These are phyloP conservation scores for Neonectria punicea DNA, from an alignment of 2,329 filamentous ascomycete genomes.

Conservation along the genomic window DNA sequence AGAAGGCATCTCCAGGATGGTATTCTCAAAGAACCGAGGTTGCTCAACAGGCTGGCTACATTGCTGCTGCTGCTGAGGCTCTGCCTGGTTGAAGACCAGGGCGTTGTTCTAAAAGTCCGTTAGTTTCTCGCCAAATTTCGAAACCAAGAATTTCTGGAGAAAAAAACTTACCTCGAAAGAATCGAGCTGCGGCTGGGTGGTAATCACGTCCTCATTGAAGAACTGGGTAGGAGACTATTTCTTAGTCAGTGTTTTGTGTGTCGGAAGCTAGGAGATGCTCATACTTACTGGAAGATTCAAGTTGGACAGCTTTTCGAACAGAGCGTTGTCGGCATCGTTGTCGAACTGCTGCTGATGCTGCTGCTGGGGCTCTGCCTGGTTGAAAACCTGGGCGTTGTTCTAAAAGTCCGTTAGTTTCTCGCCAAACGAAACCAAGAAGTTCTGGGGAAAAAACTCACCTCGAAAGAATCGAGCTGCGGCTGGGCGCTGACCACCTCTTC, in stretches of 20 bases:
- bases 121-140: neutral
- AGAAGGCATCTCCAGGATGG: neutral
- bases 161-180: neutral
- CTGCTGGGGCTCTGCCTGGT: neutral
- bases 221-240: neutral
- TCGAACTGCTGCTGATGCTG: neutral
- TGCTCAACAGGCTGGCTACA: neutral
- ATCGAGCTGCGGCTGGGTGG: neutral
- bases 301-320: neutral
- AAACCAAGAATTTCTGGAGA: neutral
- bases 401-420: neutral
- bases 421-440: neutral
- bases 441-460: neutral
- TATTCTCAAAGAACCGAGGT: neutral
- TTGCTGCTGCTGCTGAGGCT: neutral
- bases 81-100: neutral
- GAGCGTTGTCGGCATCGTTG: too few species aligned
- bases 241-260: neutral
- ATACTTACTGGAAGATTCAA: neutral
- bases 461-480: neutral
- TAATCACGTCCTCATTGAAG: neutral
- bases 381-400: neutral
- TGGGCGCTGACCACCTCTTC: neutral
- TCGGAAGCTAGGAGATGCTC: neutral
- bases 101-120: neutral